Evolutionary conservation across 192 early-diverging fungal genomes (phyloP).

Genomic region (Dissophora globulifera): DNA sequence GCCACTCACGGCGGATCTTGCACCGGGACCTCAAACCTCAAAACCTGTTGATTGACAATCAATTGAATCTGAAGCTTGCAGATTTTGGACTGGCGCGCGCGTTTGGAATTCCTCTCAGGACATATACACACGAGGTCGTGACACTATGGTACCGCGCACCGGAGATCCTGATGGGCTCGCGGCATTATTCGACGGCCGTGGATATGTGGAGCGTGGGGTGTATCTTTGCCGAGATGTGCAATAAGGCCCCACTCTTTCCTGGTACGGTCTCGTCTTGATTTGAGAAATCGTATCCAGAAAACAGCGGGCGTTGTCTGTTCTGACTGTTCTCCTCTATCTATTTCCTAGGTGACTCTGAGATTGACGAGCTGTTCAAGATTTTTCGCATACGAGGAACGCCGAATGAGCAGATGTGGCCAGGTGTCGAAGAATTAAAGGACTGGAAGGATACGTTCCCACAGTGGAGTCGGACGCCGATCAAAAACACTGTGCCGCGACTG

Average conservation of each 20-base stretch:
- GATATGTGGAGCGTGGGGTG: conserved; percentile 99
- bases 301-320: no score
- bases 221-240: conserved; percentile 96
- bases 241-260: conserved; percentile 84
- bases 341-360: conserved; percentile 70
- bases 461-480: conserved; percentile 68
- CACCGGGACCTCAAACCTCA: conserved; percentile 99
- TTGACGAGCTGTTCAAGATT: conserved; percentile 69
- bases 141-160: conserved; percentile 97
- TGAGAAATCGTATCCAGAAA: no score
- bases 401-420: conserved; percentile 72
- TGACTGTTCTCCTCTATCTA: no score
- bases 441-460: conserved; percentile 63
- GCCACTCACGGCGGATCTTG: conserved; percentile 90
- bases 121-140: conserved; percentile 98
- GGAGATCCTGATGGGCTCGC: conserved; percentile 92
- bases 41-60: conserved; percentile 94
- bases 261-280: no score
- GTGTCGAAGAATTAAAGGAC: conserved; percentile 57
- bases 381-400: conserved; percentile 77
- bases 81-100: conserved; percentile 97
- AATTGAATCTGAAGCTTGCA: conserved; percentile 90
- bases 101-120: conserved; percentile 91
- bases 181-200: conserved; percentile 90
- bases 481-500: conserved; percentile 74